Percentiles rank a stretch among this genome's conserved stretches.
phyloP scores from a whole-genome alignment of 768 basidiomycete genomes.

The Phaffia tasmanica region DNA sequence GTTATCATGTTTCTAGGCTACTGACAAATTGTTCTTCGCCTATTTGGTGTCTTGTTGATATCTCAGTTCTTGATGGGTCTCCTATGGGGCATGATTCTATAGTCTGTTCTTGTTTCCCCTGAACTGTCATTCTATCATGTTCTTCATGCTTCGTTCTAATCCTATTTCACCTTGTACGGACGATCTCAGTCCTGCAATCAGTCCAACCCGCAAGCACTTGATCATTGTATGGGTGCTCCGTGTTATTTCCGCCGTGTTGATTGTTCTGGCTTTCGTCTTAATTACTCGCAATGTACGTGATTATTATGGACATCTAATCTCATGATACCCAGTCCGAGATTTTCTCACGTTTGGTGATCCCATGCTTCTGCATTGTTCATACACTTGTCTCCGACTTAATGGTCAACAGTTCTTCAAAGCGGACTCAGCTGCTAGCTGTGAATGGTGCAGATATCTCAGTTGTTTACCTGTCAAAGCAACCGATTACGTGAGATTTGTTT shows the following conservation, averaged over 20 bases:
- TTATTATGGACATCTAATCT: not conserved
- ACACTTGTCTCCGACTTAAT: not conserved
- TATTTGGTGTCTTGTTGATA: not conserved
- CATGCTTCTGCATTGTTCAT: not conserved
- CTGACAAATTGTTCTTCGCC: no score
- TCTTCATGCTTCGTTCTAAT: no score
- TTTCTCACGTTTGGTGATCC: not conserved
- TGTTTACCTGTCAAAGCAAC: conserved; percentile 2
- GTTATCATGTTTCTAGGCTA: not conserved
- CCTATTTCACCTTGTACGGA: not conserved
- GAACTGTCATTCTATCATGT: no score
- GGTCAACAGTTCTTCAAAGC: conserved; percentile 45
- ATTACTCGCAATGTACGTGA: conserved; percentile 69
- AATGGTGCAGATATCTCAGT: conserved; percentile 30
- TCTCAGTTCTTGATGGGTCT: conserved; percentile 42
- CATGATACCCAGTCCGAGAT: conserved; percentile 31
- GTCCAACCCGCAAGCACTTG: conserved; percentile 60
- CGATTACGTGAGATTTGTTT: not conserved
- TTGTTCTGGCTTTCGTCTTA: conserved; percentile 68
- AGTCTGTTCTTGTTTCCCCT: conserved; percentile 33
- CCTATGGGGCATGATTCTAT: conserved; percentile 68
- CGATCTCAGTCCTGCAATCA: conserved; percentile 58
- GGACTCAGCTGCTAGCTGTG: conserved; percentile 69
- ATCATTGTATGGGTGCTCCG: conserved; percentile 63
- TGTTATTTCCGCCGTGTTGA: conserved; percentile 59